These are phyloP conservation scores for Cicer yamashitae DNA, from an alignment of 306 rosid genomes.

Conservation along the genomic window DNA sequence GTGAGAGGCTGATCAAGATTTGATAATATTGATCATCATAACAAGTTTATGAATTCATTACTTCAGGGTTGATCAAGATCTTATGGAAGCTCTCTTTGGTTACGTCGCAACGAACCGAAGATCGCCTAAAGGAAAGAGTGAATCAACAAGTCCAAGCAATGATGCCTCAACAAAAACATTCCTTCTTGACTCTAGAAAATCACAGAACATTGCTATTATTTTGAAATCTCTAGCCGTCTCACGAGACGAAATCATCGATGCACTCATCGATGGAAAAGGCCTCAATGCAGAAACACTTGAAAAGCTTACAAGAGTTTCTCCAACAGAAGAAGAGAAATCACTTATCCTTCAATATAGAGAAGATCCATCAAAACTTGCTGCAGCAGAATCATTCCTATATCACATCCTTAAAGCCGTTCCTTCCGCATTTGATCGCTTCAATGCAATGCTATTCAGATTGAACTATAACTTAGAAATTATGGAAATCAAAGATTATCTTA, in stretches of 20 bases:
- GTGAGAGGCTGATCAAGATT: not conserved
- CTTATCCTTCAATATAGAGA: conserved; percentile 62
- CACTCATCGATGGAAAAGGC: conserved; percentile 78
- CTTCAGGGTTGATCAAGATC: conserved; percentile 81
- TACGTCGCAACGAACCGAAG: conserved; percentile 58
- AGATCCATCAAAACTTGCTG: conserved; percentile 72
- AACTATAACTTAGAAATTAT: conserved; percentile 60
- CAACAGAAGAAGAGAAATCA: conserved; percentile 73
- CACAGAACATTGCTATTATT: conserved; percentile 87
- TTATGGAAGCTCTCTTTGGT: conserved; percentile 95
- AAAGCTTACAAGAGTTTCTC: conserved; percentile 74
- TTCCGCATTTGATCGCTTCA: conserved; percentile 71
- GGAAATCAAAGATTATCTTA: conserved; percentile 63
- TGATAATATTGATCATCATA: not conserved
- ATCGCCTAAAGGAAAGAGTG: conserved; percentile 46
- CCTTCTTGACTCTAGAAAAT: conserved; percentile 74
- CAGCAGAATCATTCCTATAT: conserved; percentile 81
- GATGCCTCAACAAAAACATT: conserved; percentile 41
- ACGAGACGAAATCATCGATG: conserved; percentile 62
- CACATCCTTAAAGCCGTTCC: conserved; percentile 77
- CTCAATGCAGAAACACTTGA: conserved; percentile 68
- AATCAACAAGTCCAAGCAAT: conserved; percentile 39
- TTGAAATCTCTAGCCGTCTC: conserved; percentile 70
- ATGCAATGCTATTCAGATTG: conserved; percentile 78
- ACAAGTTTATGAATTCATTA: conserved; percentile 10